These are phyloP conservation scores for Rhodotorula babjevae DNA, from an alignment of 768 basidiomycete genomes.

Conservation along the genomic window DNA sequence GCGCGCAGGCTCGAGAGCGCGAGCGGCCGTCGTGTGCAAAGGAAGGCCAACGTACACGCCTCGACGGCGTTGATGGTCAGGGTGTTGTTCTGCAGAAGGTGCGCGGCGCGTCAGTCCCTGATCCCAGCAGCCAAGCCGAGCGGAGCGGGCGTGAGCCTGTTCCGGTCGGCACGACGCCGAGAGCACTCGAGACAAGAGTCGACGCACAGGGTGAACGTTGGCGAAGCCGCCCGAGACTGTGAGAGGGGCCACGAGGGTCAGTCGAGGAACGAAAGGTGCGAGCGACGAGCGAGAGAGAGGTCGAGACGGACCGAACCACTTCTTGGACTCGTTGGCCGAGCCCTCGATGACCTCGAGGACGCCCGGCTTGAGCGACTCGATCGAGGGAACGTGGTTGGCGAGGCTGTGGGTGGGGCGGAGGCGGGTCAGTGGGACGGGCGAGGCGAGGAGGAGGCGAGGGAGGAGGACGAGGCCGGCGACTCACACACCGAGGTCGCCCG, in stretches of 20 bases:
- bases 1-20: neutral
- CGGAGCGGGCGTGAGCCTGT: too few species aligned
- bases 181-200: neutral
- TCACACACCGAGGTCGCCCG: conserved; percentile 93
- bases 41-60: conserved; percentile 56
- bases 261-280: too few species aligned
- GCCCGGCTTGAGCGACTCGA: conserved; percentile 90
- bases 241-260: too few species aligned
- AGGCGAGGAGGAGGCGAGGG: neutral
- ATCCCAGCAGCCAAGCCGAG: neutral
- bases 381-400: conserved; percentile 96
- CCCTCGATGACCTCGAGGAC: conserved; percentile 87
- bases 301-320: conserved; percentile 84
- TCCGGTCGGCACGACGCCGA: neutral
- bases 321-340: conserved; percentile 67
- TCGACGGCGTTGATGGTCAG: conserved; percentile 96
- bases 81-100: conserved; percentile 61
- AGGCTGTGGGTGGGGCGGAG: conserved; percentile 50
- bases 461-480: neutral
- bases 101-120: neutral
- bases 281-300: neutral
- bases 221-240: conserved; percentile 94
- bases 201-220: conserved; percentile 70
- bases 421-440: neutral
- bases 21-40: too few species aligned